These are phyloP conservation scores for Micractinium conductrix DNA, from an alignment of 139 green algal species.

Conservation along the genomic window DNA sequence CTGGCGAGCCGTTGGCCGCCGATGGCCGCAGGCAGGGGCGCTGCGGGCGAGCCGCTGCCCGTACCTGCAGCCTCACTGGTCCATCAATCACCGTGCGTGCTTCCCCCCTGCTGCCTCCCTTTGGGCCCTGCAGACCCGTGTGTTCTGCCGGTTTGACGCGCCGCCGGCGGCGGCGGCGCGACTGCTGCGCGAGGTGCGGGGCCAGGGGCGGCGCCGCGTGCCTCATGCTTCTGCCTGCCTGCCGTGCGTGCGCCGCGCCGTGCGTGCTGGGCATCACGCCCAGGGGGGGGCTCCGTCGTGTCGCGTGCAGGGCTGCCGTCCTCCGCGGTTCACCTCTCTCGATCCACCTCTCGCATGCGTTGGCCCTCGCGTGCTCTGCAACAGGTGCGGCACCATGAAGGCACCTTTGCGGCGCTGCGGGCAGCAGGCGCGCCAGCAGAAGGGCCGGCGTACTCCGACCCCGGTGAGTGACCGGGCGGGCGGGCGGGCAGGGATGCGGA, in stretches of 20 bases:
- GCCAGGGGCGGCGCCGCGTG: too few species aligned
- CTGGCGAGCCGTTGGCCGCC: neutral
- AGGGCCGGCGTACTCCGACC: slow-evolving; percentile 64
- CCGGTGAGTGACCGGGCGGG: neutral
- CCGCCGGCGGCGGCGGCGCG: neutral
- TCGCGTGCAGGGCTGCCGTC: neutral
- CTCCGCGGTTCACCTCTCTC: neutral
- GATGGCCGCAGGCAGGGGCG: neutral
- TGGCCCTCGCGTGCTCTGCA: neutral
- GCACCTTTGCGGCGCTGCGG: slow-evolving; percentile 64
- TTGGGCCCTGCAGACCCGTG: neutral
- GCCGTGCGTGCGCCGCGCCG: neutral
- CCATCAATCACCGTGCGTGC: too few species aligned
- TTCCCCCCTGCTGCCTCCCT: neutral
- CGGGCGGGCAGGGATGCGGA: too few species aligned
- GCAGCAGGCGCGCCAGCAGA: slow-evolving; percentile 58
- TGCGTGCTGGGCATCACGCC: neutral
- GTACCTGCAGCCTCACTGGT: neutral
- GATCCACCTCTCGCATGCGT: neutral
- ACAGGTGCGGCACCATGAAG: slow-evolving; percentile 72
- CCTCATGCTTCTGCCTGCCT: neutral
- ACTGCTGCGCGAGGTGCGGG: slow-evolving; percentile 34
- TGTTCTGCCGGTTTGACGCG: slow-evolving; percentile 32
- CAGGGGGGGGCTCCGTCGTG: neutral
- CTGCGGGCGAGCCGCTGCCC: neutral